A percentile compares a stretch with the other conserved stretches of the same genome.
phyloP scores from a whole-genome alignment of 441 rosid species.

The Corymbia citriodora region DNA sequence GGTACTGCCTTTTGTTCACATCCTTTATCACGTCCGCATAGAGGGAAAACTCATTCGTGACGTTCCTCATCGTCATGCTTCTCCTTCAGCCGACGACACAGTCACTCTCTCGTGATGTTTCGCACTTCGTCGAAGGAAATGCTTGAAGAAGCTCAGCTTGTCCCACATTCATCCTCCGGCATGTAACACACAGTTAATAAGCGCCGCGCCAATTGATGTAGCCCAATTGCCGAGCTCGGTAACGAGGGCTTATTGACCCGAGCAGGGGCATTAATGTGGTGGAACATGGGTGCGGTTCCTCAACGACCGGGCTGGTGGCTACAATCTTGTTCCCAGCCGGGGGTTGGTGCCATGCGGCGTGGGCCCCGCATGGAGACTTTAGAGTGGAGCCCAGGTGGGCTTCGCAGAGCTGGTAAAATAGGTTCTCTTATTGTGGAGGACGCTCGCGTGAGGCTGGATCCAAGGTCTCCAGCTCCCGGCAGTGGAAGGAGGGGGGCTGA shows the following conservation, averaged over 20 bases:
- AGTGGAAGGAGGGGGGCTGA: no score
- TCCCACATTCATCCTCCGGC: fast-evolving
- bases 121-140: neutral
- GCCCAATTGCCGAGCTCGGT: neutral
- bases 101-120: neutral
- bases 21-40: neutral
- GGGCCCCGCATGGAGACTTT: no score
- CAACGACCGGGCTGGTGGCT: fast-evolving
- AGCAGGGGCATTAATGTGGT: neutral
- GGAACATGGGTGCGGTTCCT: neutral
- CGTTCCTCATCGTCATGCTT: neutral
- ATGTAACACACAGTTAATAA: neutral
- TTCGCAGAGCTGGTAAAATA: no score
- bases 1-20: neutral
- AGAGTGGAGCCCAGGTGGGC: no score
- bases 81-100: neutral
- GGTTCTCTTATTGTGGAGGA: no score
- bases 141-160: neutral
- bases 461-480: no score
- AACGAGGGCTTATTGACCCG: neutral
- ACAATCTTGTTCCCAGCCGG: neutral
- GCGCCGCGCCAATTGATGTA: fast-evolving
- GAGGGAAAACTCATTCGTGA: neutral
- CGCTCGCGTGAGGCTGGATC: no score
- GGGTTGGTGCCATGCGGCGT: no score